phyloP scores from a whole-genome alignment of 306 rosid genomes.

The Trifolium pratense region DNA sequence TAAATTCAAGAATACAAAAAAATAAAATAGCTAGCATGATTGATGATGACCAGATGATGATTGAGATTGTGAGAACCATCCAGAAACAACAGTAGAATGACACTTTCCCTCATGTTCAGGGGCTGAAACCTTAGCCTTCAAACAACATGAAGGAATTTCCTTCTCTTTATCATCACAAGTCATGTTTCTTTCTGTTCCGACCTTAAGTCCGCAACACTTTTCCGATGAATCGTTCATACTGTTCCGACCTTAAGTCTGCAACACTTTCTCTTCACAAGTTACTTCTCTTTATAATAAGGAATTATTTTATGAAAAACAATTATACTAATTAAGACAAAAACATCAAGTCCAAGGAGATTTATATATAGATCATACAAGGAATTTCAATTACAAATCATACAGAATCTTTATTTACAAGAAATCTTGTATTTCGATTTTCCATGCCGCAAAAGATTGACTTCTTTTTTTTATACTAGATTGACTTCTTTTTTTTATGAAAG shows the following conservation, averaged over 20 bases:
- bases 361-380: not conserved
- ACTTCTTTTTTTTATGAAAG: not conserved
- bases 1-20: not conserved
- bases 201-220: not conserved
- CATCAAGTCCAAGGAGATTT: not conserved
- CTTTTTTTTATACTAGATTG: too few relatives aligned
- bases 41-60: constrained; percentile 74
- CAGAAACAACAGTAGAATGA: constrained; percentile 96
- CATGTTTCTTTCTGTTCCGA: not conserved
- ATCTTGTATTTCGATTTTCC: not conserved
- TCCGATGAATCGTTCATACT: not conserved
- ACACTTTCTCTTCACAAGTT: not conserved
- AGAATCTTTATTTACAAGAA: not conserved
- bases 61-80: constrained; percentile 93
- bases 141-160: constrained; percentile 86
- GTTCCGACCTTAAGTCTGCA: not conserved
- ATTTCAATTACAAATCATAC: not conserved
- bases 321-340: not conserved
- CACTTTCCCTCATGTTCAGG: constrained; percentile 74
- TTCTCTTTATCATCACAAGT: constrained; percentile 33
- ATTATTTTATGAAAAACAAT: not conserved
- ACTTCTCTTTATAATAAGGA: not conserved
- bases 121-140: constrained; percentile 76
- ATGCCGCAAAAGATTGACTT: not conserved
- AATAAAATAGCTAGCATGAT: constrained; percentile 33